Evolutionary conservation across 208 protist species (phyloP).

Genomic region (Trypanosoma melophagium): DNA sequence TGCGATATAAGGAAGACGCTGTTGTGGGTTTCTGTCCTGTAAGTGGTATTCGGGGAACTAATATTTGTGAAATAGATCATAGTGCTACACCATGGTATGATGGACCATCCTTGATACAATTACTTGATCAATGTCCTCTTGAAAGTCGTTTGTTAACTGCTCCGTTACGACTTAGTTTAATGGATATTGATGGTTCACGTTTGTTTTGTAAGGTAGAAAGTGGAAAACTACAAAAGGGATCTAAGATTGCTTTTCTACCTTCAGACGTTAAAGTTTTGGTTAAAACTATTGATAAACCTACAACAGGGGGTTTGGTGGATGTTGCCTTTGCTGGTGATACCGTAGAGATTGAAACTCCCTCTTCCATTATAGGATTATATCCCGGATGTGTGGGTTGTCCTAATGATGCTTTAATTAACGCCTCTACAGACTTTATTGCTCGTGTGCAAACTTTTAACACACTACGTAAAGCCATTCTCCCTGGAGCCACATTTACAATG

Average conservation of each 20-base stretch:
- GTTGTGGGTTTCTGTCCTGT: conserved; percentile 77
- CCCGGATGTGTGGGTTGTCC: conserved; percentile 69
- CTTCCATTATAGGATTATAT: conserved; percentile 52
- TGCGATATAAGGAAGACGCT: conserved; percentile 73
- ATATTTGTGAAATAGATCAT: conserved; percentile 44
- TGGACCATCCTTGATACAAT: conserved; percentile 61
- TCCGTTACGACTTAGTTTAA: conserved; percentile 72
- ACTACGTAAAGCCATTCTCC: conserved; percentile 65
- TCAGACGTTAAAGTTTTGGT: conserved; percentile 53
- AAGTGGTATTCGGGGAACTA: conserved; percentile 71
- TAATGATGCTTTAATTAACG: conserved; percentile 20
- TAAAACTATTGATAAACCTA: conserved; percentile 61
- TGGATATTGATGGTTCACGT: conserved; percentile 58
- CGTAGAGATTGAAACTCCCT: conserved; percentile 61
- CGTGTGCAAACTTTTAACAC: conserved; percentile 77
- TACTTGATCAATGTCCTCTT: conserved; percentile 74
- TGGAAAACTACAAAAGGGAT: conserved; percentile 50
- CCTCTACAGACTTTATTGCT: conserved; percentile 73
- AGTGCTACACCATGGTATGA: conserved; percentile 66
- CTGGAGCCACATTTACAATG: conserved; percentile 68
- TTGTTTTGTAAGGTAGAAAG: conserved; percentile 82
- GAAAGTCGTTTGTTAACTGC: conserved; percentile 62
- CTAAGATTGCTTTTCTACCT: conserved; percentile 58
- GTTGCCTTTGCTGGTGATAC: conserved; percentile 79
- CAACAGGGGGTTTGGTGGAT: conserved; percentile 46